Evolutionary conservation across 371 early-diverging fungal species (phyloP), one percentile per base, ranked within the genome.

Genomic region (Entomophthora muscae): DNA sequence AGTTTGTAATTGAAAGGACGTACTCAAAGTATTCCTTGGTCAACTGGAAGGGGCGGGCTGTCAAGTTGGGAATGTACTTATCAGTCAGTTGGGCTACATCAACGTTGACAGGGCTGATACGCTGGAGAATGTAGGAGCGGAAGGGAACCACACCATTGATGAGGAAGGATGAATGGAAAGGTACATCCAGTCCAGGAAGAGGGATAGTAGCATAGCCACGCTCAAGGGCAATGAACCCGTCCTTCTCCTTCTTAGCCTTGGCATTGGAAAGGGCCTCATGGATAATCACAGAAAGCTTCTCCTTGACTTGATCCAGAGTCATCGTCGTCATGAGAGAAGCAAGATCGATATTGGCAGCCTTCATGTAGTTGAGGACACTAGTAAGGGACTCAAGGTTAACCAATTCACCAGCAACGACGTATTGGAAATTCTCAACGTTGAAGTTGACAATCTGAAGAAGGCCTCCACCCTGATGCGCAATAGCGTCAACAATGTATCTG

Each of bases 381-480:
- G 88, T 82, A 30, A 96, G 79, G 3, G 83, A 80, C 53, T 89
- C 90, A 53, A 96, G 72, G 73, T 83, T 82, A 66, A 79, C 75
- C 65, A 86, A 75, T 57, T 91, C 87, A 71, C 97, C 97, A 59
- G 97, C 89, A 32, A 91, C 87, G 30, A 95, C 94, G 69, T 94
- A 95, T 76, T 96, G 97, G 83, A 86, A 83, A 81, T 88, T 90
- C 66, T 89, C 90, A 33, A 96, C 95, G 79, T 96, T 96, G 78
- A 84, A 90, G 81, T 96, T 96, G 70, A 94, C 95, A 70, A 96
- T 90, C 69, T 96, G 95, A 61, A 94, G 74, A 30, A 96, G 81
- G 53, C 83, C 86, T 54, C 78, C 75, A 61, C 85, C 82, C 65
- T 81, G 77, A 66, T 83, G 79, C 64, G 87, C 86, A 70, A 95